Evolutionary conservation across 352 stramenopile species (phyloP).

Genomic region (Globisporangium radiosum): DNA sequence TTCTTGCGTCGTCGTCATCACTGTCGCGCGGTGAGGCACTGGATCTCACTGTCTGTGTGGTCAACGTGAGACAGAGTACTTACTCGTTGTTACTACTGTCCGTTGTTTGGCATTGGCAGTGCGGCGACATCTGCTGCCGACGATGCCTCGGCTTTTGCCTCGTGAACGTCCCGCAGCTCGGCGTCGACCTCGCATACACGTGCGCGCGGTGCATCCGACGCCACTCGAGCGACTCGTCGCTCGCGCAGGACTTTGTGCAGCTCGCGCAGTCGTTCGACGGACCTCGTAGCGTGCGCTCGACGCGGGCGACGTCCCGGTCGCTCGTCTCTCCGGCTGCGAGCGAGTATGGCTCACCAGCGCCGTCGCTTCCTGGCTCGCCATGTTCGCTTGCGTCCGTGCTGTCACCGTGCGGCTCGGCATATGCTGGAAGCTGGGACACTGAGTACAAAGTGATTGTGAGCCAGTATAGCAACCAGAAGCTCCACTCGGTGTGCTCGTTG

Average conservation of each 20-base stretch:
- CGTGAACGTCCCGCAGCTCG: conserved; percentile 53
- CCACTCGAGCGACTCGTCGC: conserved; percentile 33
- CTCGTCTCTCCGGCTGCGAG: conserved; percentile 8
- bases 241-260: conserved; percentile 37
- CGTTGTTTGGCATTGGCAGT: conserved; percentile 31
- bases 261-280: conserved; percentile 34
- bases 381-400: conserved; percentile 32
- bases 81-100: not conserved
- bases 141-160: conserved; percentile 63
- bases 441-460: conserved; percentile 65
- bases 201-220: conserved; percentile 55
- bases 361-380: conserved; percentile 2
- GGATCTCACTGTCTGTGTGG: not conserved
- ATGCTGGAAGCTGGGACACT: conserved; percentile 6
- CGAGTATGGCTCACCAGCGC: not conserved
- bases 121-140: conserved; percentile 63
- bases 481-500: conserved; percentile 65
- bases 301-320: conserved; percentile 7
- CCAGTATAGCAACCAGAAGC: conserved; percentile 61
- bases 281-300: conserved; percentile 8
- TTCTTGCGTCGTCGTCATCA: conserved; percentile 63
- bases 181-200: conserved; percentile 61
- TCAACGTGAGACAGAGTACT: not conserved
- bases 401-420: conserved; percentile 24
- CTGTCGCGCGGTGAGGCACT: conserved; percentile 46